Evolutionary conservation across 176 grass and related monocot genomes (phyloP).

Genomic region (Hordeum vulgare): MorexV3_pseudomolecules_assembly NC_058519.1:55249977-55250476

Average conservation of each 20-base stretch:
- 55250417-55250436: too few species aligned
- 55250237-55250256: not conserved
- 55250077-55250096: conserved; percentile 8
- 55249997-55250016: conserved; percentile 54
- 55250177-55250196: not conserved
- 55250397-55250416: not conserved
- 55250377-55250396: not conserved
- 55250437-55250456: too few species aligned
- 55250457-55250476: too few species aligned
- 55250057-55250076: conserved; percentile 6
- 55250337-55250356: not conserved
- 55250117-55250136: conserved; percentile 11
- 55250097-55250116: not conserved
- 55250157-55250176: not conserved
- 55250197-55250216: not conserved
- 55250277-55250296: not conserved
- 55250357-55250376: not conserved
- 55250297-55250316: not conserved
- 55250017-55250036: conserved; percentile 46
- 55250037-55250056: conserved; percentile 53
- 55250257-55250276: not conserved
- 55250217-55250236: not conserved
- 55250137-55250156: not conserved
- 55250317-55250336: not conserved
- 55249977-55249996: conserved; percentile 49